Conservation (phyloP, 768 basidiomycete species). For the Panaeolus papilionaceus region DNA sequence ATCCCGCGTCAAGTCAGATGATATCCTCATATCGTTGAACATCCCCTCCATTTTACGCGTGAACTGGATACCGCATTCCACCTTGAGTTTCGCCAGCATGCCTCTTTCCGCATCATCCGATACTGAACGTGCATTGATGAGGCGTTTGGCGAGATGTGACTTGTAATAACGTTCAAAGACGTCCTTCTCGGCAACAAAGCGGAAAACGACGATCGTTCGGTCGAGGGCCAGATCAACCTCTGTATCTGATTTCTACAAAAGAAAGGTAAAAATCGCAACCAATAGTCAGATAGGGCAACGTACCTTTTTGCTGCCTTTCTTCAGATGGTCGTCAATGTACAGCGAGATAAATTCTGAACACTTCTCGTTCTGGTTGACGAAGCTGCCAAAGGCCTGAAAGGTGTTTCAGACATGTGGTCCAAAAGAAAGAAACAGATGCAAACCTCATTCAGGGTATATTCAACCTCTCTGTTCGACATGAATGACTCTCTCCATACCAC, state of each 20-base stretch:
- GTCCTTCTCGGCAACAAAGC: constrained; percentile 94
- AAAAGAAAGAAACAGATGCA: constrained; percentile 23
- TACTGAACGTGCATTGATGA: constrained; percentile 84
- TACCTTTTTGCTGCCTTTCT: constrained; percentile 93
- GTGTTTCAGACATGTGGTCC: background rate
- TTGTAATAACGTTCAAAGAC: constrained; percentile 99
- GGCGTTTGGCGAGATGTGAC: constrained; percentile 90
- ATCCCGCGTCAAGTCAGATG: constrained; percentile 77
- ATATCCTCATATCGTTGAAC: constrained; percentile 97
- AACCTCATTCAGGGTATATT: constrained; percentile 87
- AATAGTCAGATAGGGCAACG: constrained; percentile 33
- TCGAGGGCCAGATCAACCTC: constrained; percentile 92
- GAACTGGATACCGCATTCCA: constrained; percentile 96
- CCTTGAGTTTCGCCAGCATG: constrained; percentile 96
- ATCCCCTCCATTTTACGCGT: constrained; percentile 98
- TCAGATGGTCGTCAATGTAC: constrained; percentile 96
- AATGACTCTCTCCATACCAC: constrained; percentile 74
- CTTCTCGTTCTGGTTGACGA: constrained; percentile 87
- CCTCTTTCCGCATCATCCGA: constrained; percentile 98
- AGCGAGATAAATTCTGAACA: constrained; percentile 95
- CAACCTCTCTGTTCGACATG: constrained; percentile 73
- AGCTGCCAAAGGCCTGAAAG: constrained; percentile 86
- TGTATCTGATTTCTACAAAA: constrained; percentile 84
- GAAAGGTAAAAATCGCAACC: constrained; percentile 16
- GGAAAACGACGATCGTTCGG: constrained; percentile 96